Conservation (phyloP, 805 yeast species). For the Wickerhamiella azyma region DNA sequence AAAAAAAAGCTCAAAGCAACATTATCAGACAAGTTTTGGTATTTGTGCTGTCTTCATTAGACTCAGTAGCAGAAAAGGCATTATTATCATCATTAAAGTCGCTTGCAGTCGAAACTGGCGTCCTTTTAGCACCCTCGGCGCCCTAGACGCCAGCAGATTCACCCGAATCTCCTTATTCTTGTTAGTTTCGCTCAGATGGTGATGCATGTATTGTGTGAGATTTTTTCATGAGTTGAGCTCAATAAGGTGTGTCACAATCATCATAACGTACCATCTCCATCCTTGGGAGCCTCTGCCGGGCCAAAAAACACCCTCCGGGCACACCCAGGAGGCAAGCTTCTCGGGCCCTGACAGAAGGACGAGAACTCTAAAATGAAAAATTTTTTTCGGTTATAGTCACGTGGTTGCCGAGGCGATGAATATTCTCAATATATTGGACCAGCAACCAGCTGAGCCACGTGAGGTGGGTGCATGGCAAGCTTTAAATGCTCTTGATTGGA, state of each 20-base stretch:
- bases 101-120: too few relatives aligned
- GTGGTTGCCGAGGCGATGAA: too few relatives aligned
- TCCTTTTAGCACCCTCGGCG: background rate
- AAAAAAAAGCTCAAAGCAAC: background rate
- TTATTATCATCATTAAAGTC: slow-evolving; percentile 17
- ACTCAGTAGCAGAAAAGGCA: slow-evolving; percentile 25
- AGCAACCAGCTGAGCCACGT: too few relatives aligned
- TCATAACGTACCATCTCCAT: slow-evolving; percentile 1
- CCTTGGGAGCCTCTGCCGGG: background rate
- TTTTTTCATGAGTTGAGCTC: slow-evolving; percentile 7
- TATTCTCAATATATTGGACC: too few relatives aligned
- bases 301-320: too few relatives aligned
- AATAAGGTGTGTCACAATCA: slow-evolving; percentile 5
- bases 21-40: slow-evolving; percentile 21
- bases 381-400: too few relatives aligned
- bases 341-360: too few relatives aligned
- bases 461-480: too few relatives aligned
- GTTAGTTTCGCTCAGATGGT: slow-evolving; percentile 20
- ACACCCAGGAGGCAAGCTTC: too few relatives aligned
- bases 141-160: slow-evolving; percentile 1
- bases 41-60: slow-evolving; percentile 18
- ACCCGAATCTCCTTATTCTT: slow-evolving; percentile 4
- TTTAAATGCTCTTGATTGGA: too few relatives aligned
- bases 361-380: too few relatives aligned
- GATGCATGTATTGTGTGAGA: slow-evolving; percentile 20